Conservation (phyloP, 2,329 filamentous ascomycete species). For the Metarhizium brunneum region DNA sequence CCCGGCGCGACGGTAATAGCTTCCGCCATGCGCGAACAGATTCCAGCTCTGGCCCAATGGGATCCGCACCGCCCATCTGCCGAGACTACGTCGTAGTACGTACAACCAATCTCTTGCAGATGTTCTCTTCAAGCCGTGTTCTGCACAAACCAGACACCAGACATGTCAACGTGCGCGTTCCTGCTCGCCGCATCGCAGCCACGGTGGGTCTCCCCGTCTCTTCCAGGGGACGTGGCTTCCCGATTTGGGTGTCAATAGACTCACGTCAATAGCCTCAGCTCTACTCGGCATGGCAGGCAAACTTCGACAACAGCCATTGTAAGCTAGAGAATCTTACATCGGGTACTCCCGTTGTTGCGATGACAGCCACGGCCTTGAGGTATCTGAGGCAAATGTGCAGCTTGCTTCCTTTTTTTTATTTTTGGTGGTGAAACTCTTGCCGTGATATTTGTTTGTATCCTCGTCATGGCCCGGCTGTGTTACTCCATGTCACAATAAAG, state of each 20-base stretch:
- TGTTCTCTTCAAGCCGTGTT: neutral
- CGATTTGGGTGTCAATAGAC: conserved; percentile 27
- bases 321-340: neutral
- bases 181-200: conserved; percentile 18
- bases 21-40: neutral
- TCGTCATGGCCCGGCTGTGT: neutral
- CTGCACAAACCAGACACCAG: neutral
- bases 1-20: neutral
- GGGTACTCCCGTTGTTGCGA: neutral
- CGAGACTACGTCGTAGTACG: neutral
- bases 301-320: conserved; percentile 6
- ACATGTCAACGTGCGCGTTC: neutral
- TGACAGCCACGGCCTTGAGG: neutral
- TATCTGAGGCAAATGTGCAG: neutral
- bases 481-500: neutral
- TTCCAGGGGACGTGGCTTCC: conserved; percentile 10
- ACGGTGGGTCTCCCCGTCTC: conserved; percentile 2
- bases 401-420: neutral
- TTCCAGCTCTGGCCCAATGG: neutral
- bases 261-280: conserved; percentile 19
- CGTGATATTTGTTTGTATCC: neutral
- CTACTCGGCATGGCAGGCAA: neutral
- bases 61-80: neutral
- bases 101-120: neutral
- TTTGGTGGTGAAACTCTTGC: neutral